phyloP scores from a whole-genome alignment of 305 asterid species.

The Rubia balearica region DNA sequence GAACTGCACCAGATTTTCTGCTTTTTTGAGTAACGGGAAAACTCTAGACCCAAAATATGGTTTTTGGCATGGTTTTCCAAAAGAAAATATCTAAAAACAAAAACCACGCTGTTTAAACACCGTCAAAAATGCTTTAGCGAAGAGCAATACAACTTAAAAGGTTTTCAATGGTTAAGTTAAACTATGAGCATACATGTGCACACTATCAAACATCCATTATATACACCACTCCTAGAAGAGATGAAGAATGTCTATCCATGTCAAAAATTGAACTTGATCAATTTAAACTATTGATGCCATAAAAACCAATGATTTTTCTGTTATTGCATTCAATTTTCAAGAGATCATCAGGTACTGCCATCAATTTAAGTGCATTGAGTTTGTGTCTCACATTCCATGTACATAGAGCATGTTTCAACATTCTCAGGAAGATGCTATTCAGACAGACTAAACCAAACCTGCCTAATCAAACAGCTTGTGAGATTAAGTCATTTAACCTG shows the following conservation, averaged over 20 bases:
- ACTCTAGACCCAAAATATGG: not conserved
- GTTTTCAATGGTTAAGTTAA: not conserved
- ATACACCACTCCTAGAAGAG: not conserved
- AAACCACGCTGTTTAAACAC: not conserved
- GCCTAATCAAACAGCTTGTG: not conserved
- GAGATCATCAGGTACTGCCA: not conserved
- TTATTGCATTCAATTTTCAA: not conserved
- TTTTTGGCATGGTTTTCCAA: not conserved
- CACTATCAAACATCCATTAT: not conserved
- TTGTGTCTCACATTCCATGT: not conserved
- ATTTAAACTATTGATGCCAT: not conserved
- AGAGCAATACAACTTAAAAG: not conserved
- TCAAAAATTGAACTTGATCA: no score
- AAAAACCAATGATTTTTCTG: not conserved
- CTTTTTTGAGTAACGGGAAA: not conserved
- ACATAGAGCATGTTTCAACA: not conserved
- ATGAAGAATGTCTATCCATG: not conserved
- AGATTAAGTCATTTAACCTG: not conserved
- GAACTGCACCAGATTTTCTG: not conserved
- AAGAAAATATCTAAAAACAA: not conserved
- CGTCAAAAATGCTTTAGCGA: not conserved
- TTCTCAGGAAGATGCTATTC: not conserved
- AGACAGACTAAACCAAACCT: not conserved
- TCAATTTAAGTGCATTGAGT: not conserved
- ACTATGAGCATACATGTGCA: not conserved